phyloP scores from a whole-genome alignment of 2,329 filamentous ascomycete species.

The Xylariales sp. region DNA sequence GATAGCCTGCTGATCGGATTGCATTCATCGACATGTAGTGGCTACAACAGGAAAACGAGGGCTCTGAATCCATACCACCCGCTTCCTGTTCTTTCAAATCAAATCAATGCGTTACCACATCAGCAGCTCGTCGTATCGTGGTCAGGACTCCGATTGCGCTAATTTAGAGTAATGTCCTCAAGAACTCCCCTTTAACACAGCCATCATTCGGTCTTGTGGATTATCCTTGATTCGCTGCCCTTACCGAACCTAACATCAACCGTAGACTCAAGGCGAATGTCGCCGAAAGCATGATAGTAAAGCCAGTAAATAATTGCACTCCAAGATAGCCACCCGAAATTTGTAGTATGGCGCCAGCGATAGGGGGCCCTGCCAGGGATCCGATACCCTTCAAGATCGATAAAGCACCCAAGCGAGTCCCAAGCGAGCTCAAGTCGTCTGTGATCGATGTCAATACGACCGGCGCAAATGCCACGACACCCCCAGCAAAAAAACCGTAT shows the following conservation, averaged over 20 bases:
- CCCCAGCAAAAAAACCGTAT: constrained; percentile 5
- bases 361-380: constrained; percentile 3
- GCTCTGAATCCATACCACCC: no score
- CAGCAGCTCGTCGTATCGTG: no score
- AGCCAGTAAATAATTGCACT: constrained; percentile 3
- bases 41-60: no score
- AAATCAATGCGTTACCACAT: no score
- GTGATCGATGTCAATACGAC: constrained; percentile 5
- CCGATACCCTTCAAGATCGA: constrained; percentile 4
- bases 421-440: constrained; percentile 2
- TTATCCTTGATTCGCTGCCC: no score
- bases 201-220: no score
- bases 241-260: constrained; percentile 1
- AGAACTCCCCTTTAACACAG: no score
- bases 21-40: no score
- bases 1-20: no score
- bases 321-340: constrained; percentile 4
- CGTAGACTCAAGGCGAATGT: neutral
- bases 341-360: constrained; percentile 5
- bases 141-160: no score
- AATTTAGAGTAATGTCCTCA: no score
- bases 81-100: no score
- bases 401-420: constrained; percentile 2
- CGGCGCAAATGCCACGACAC: constrained; percentile 3
- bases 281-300: constrained; percentile 3